phyloP scores from a whole-genome alignment of 108 stramenopile genomes.

The Chaetoceros tenuissimus region DNA sequence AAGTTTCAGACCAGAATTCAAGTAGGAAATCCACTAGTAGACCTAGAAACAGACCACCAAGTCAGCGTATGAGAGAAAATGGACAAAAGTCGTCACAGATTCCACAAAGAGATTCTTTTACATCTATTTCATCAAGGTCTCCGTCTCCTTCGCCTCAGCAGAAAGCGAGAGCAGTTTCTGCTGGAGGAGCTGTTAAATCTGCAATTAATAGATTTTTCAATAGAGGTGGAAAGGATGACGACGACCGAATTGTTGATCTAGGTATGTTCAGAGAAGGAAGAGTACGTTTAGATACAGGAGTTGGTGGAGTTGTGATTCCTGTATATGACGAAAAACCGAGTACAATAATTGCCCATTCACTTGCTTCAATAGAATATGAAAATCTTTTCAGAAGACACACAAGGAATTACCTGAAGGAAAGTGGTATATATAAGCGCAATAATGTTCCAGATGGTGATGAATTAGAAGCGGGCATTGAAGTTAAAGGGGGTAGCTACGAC shows the following conservation, averaged over 20 bases:
- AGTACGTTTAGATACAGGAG: constrained; percentile 81
- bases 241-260: constrained; percentile 81
- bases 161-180: constrained; percentile 50
- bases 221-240: constrained; percentile 70
- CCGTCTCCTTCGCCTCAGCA: constrained; percentile 5
- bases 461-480: background rate
- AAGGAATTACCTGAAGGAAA: background rate
- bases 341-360: constrained; percentile 89
- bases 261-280: constrained; percentile 84
- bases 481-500: too few relatives aligned
- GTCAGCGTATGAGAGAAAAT: constrained; percentile 5
- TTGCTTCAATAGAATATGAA: constrained; percentile 77
- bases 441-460: background rate
- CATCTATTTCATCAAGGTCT: constrained; percentile 6
- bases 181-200: constrained; percentile 83
- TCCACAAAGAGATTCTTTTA: constrained; percentile 6
- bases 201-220: constrained; percentile 85
- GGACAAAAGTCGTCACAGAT: constrained; percentile 1
- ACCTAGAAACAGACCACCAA: constrained; percentile 7
- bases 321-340: constrained; percentile 91
- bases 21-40: constrained; percentile 19
- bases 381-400: constrained; percentile 61
- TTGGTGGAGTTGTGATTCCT: constrained; percentile 81
- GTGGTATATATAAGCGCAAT: background rate
- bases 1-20: constrained; percentile 11